Percentiles rank a stretch among this genome's conserved stretches.
Evolutionary conservation across 768 basidiomycete genomes (phyloP).

Genomic region (Kockovaella imperatae): DNA sequence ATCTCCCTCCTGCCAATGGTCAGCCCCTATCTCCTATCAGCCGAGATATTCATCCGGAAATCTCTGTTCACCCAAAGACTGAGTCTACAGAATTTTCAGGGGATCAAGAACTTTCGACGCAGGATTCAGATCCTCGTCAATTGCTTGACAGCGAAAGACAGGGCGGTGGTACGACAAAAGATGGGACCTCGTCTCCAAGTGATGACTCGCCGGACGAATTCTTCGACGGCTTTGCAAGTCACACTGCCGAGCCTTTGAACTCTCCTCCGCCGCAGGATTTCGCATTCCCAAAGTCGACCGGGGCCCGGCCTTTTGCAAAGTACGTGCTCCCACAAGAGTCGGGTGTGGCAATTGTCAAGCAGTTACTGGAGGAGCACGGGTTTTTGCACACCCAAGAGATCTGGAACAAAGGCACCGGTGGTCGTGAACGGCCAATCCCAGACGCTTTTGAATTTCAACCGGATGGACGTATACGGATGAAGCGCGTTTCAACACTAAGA

Average conservation of each 20-base stretch:
- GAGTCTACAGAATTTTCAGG: too few relatives aligned
- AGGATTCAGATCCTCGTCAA: too few relatives aligned
- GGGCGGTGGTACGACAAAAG: too few relatives aligned
- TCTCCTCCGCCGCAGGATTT: neutral
- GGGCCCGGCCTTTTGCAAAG: neutral
- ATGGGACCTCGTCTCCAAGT: too few relatives aligned
- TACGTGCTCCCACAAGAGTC: neutral
- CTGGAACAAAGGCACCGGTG: neutral
- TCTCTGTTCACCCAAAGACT: too few relatives aligned
- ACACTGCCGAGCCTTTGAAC: too few relatives aligned
- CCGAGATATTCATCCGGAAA: too few relatives aligned
- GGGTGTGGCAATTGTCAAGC: neutral
- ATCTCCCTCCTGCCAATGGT: too few relatives aligned
- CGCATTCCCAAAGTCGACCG: neutral
- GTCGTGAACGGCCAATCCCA: neutral
- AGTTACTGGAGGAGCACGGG: neutral
- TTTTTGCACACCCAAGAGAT: neutral
- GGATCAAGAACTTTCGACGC: too few relatives aligned
- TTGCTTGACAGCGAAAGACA: too few relatives aligned
- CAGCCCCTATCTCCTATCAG: too few relatives aligned
- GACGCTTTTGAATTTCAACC: neutral
- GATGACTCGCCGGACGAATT: too few relatives aligned
- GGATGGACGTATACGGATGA: slow-evolving; percentile 1
- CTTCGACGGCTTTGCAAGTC: neutral
- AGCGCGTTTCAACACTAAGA: neutral